A percentile compares a stretch with the other conserved stretches of the same genome.
These are phyloP conservation scores for Suillus sp. DNA, from an alignment of 768 basidiomycete genomes.

Conservation along the genomic window DNA sequence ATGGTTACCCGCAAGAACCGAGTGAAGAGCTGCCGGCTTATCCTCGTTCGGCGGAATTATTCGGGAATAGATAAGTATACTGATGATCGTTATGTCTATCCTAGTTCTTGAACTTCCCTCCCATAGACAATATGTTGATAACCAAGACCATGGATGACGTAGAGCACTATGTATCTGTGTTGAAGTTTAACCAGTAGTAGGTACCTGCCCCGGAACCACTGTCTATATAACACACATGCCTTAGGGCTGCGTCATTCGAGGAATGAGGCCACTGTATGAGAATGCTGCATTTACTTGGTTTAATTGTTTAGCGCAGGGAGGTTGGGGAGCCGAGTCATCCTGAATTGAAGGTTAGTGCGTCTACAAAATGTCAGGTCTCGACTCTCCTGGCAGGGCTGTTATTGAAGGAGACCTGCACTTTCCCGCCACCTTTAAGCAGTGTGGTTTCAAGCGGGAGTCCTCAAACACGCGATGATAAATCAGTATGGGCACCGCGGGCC, in stretches of 20 bases:
- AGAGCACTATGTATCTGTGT: background rate
- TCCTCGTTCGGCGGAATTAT: slow-evolving; percentile 1
- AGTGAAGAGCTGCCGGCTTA: slow-evolving; percentile 12
- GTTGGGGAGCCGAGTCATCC: background rate
- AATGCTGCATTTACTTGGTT: background rate
- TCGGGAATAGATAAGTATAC: background rate
- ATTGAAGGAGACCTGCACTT: background rate
- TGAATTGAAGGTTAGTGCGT: background rate
- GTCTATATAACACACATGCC: background rate
- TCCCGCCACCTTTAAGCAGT: background rate
- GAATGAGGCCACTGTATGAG: background rate
- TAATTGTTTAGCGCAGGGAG: background rate
- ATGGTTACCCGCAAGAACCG: background rate
- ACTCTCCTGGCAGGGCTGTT: background rate
- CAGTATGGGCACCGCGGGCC: background rate
- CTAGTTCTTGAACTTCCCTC: background rate
- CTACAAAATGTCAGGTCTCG: background rate
- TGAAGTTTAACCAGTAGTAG: background rate
- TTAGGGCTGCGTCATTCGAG: background rate
- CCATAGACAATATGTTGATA: background rate
- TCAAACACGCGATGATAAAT: background rate
- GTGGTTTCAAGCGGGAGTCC: background rate
- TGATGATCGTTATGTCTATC: background rate
- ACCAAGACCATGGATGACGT: background rate
- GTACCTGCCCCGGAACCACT: background rate